A percentile compares a stretch with the other conserved stretches of the same genome.
phyloP scores from a whole-genome alignment of 129 eudicot genomes.

The Dittrichia graveolens region DNA sequence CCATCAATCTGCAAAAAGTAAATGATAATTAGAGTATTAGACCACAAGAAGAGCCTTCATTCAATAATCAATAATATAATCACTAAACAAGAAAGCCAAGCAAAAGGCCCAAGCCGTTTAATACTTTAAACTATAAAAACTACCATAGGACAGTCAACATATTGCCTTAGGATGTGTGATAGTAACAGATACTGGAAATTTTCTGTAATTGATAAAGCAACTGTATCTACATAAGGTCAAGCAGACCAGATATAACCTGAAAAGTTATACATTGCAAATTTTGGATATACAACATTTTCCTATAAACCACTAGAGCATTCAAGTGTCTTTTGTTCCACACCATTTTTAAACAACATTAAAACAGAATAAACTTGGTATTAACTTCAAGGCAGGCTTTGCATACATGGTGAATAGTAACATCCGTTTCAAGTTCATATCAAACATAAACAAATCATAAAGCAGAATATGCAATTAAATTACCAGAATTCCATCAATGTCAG shows the following conservation, averaged over 20 bases:
- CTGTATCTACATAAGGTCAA: neutral
- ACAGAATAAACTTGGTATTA: constrained; percentile 12
- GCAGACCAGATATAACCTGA: constrained; percentile 1
- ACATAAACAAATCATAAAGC: neutral
- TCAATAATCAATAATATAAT: constrained; percentile 7
- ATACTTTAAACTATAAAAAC: neutral
- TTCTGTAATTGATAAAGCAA: neutral
- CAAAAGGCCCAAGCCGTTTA: neutral
- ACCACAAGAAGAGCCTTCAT: neutral
- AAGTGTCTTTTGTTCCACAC: neutral
- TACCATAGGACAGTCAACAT: neutral
- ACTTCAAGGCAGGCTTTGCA: neutral
- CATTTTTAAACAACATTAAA: neutral
- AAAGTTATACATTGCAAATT: neutral
- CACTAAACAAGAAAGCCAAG: neutral
- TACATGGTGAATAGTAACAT: neutral
- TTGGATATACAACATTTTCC: neutral
- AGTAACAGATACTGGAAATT: neutral
- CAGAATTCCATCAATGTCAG: constrained; percentile 60
- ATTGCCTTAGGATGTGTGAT: neutral
- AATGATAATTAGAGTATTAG: constrained; percentile 17
- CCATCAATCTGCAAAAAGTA: constrained; percentile 55
- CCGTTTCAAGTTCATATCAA: too few relatives aligned
- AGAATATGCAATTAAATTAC: constrained; percentile 39
- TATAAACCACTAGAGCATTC: constrained; percentile 1